Conservation (phyloP, 768 basidiomycete genomes). For the Auriculariales sp. region DNA sequence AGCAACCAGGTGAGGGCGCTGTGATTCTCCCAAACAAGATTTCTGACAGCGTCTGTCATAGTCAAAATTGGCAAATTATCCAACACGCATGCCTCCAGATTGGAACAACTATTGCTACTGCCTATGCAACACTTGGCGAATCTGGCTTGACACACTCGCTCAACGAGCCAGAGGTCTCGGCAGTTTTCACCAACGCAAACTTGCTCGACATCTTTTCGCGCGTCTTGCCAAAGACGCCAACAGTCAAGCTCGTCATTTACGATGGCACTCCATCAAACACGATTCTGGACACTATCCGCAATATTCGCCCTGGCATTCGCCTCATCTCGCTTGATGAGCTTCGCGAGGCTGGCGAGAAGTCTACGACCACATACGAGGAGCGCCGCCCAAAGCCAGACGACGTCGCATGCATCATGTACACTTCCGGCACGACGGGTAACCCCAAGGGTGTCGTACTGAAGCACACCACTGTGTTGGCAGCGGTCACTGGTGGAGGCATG, state of each 20-base stretch:
- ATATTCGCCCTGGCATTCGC: slow-evolving; percentile 40
- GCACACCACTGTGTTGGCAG: slow-evolving; percentile 74
- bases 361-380: slow-evolving; percentile 34
- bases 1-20: slow-evolving; percentile 53
- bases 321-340: slow-evolving; percentile 58
- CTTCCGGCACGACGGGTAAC: slow-evolving; percentile 77
- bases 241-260: slow-evolving; percentile 70
- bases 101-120: slow-evolving; percentile 76
- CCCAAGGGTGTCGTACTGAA: slow-evolving; percentile 91
- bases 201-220: slow-evolving; percentile 66
- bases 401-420: slow-evolving; percentile 66
- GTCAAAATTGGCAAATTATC: slow-evolving; percentile 78
- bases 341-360: slow-evolving; percentile 47
- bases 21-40: not conserved
- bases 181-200: slow-evolving; percentile 85
- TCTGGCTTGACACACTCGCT: slow-evolving; percentile 80
- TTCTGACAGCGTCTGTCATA: slow-evolving; percentile 14
- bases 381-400: slow-evolving; percentile 38
- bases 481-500: slow-evolving; percentile 27
- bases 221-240: slow-evolving; percentile 57
- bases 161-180: slow-evolving; percentile 70
- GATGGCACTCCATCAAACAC: slow-evolving; percentile 50
- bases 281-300: slow-evolving; percentile 44
- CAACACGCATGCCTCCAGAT: slow-evolving; percentile 70
- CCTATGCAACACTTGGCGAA: slow-evolving; percentile 91